Conservation (phyloP, 768 basidiomycete genomes). For the Lentinula sp. region DNA sequence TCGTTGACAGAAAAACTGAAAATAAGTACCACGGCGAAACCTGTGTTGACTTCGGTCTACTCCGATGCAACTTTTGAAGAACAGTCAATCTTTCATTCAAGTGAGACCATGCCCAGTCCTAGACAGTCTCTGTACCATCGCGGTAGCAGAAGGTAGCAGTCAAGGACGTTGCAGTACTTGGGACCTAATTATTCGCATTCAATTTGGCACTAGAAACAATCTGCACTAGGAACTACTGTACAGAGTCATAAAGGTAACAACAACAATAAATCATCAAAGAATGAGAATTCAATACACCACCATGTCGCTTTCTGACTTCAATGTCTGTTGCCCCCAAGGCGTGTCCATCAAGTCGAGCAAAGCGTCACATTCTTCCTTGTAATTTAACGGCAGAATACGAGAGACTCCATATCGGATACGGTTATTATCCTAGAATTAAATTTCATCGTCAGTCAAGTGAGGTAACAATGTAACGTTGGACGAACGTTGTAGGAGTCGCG, state of each 20-base stretch:
- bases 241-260: background rate
- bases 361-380: conserved; percentile 54
- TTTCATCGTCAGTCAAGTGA: background rate
- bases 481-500: conserved; percentile 82
- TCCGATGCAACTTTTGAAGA: too few relatives aligned
- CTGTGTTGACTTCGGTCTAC: too few relatives aligned
- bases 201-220: background rate
- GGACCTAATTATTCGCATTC: too few relatives aligned
- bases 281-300: too few relatives aligned
- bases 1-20: too few relatives aligned
- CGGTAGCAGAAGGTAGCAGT: too few relatives aligned
- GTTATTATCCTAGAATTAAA: conserved; percentile 54
- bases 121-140: too few relatives aligned
- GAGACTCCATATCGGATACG: conserved; percentile 83
- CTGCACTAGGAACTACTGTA: background rate
- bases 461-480: conserved; percentile 1
- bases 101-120: too few relatives aligned
- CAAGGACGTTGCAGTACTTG: too few relatives aligned
- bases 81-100: too few relatives aligned
- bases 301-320: background rate
- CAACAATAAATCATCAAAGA: background rate
- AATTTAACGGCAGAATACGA: conserved; percentile 60
- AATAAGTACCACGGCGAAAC: too few relatives aligned
- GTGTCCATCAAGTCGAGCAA: conserved; percentile 57
- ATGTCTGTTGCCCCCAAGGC: conserved; percentile 34